Evolutionary conservation across 352 stramenopile species (phyloP), one percentile per base, ranked within the genome.

Genomic region (Pythium sukuiense): DNA sequence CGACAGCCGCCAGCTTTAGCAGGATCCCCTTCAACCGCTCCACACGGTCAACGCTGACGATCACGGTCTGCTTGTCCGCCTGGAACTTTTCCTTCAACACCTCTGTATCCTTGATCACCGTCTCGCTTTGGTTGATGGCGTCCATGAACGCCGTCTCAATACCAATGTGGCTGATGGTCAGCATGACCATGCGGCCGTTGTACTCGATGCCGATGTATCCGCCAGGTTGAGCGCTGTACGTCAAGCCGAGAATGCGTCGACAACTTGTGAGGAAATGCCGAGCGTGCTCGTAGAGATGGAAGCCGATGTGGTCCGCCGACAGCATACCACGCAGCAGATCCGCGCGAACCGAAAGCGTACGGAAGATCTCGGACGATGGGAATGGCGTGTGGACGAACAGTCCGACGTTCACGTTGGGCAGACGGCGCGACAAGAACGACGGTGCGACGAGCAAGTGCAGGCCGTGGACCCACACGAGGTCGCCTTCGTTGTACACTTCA

Each of bases 371-470:
- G 0, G 95, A 99, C 57, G 92, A 99, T 29, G 98, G 98, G 75
- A 99, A 99, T 11, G 98, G 98, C n/a, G 97, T 99, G 75, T 99
- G 97, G 35, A 99, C 72, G 70, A 99, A 99, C 16, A 99, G 84
- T 12, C 97, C 97, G 59, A 99, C 94, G 68, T 98, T 98, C 39
- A 98, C 97, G 27, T 76, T 80, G 33, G 91, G 92, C 46, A 99
- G 83, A 16, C 92, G 81, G 41, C 97, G 81, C 3, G 91, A 92
- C 18, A 99, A 75, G 66, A 99, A 99, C n/a, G 90, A 98, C 8
- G 97, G 98, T 24, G 99, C 86, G 7, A 99, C 92, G 29, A 99
- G 83, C n/a, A 99, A 76, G 83, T 99, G 97, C 27, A 99, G 96
- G 18, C 95, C 97, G 69, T 99, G 97, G 32, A 99, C 95, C 97